These are phyloP conservation scores for Trifolium subterraneum DNA, from an alignment of 306 rosid genomes.

Conservation along the genomic window DNA sequence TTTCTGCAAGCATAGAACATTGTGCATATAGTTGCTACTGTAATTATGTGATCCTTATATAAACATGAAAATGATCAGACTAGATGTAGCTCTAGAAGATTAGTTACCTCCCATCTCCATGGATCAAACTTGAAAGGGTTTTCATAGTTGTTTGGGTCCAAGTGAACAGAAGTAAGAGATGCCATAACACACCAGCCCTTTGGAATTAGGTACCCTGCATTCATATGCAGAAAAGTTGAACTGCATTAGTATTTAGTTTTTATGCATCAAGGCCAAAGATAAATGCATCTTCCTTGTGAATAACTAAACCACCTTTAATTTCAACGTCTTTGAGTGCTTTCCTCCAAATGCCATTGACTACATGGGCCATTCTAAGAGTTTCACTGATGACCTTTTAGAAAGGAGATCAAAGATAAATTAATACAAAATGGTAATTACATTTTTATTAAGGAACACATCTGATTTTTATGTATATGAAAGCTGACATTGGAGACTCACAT, in stretches of 20 bases:
- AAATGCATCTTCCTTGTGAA: background rate
- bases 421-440: background rate
- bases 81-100: background rate
- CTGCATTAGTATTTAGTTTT: conserved; percentile 1
- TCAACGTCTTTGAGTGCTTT: conserved; percentile 76
- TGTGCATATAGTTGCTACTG: background rate
- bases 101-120: conserved; percentile 92
- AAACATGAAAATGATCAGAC: background rate
- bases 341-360: conserved; percentile 94
- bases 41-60: background rate
- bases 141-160: conserved; percentile 64
- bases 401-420: conserved; percentile 11
- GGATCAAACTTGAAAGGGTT: conserved; percentile 77
- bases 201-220: conserved; percentile 74
- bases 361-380: conserved; percentile 90
- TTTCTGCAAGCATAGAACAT: conserved; percentile 39
- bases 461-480: conserved; percentile 10
- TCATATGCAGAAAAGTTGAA: conserved; percentile 18
- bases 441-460: background rate
- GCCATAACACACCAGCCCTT: conserved; percentile 74
- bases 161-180: conserved; percentile 79
- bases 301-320: conserved; percentile 65
- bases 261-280: background rate
- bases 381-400: conserved; percentile 78
- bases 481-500: conserved; percentile 58